Base-by-base conservation (phyloP, 441 rosid genomes). In the Syzygium malaccense region DNA sequence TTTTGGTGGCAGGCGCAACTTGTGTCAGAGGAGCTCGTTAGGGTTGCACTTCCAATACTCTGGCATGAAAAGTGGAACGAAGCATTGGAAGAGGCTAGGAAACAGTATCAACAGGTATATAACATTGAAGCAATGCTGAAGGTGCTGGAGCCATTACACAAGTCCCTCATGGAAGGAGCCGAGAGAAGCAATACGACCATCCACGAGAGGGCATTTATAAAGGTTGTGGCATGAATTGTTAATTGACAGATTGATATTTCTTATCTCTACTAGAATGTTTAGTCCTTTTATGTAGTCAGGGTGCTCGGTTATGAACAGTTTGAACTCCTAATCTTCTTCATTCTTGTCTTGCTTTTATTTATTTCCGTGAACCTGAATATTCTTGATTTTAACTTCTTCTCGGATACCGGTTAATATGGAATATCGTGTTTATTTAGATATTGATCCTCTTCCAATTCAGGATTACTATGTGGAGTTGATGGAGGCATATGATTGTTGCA, bases 21-120 rank as follows among this genome's bases (percentile, higher is more conserved):
- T 89, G 99, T 97, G 86, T 98, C 99, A 60, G 94, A 91, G 88
- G 99, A 98, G 88, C 95, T 98, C 83, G 95, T 98, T 90, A 95
- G 99, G 92, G 99, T 98, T 88, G 98, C 99, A 68, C 79, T 68
- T 33, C 79, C 79, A 87, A 96, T 97, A 88, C 99, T 98, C 90
- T 98, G 99, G 99, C 99, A 97, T 91, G 99, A 98, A 90, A 90
- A 90, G 93, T 98, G 99, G 99, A 98, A 98, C 89, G 99, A 98
- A 91, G 99, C 94, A 54, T 90, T 98, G 92, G 99, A 98, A 96
- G 99, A 98, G 94, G 99, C 99, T 87, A 96, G 99, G 91, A 99
- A 99, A 86, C 92, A 96, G 93, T 98, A 94, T 92, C 96, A 96
- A 92, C 98, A 99, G 89, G 98, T 96, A 93, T 98, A 94, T 93